Percentiles rank a stretch among this genome's conserved stretches.
Evolutionary conservation across 2,329 filamentous ascomycete genomes (phyloP).

Genomic region (Penicillium sp.): DNA sequence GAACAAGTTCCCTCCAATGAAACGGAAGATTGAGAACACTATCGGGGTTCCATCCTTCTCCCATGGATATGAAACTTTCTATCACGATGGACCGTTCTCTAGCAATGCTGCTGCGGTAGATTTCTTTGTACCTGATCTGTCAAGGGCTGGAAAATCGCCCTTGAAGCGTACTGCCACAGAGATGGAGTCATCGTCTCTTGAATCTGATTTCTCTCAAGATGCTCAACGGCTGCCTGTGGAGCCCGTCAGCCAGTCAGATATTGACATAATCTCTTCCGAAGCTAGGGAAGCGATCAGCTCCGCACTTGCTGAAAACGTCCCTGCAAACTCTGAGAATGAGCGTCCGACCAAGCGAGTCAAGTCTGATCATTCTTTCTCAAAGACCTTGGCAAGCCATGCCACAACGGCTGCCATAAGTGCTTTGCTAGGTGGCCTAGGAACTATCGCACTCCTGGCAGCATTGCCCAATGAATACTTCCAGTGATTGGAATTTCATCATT

Average conservation of each 20-base stretch:
- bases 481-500: conserved; percentile 15
- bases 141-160: neutral
- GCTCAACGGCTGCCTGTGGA: conserved; percentile 24
- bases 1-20: neutral
- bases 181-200: conserved; percentile 20
- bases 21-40: neutral
- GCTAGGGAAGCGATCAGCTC: conserved; percentile 11
- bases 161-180: conserved; percentile 36
- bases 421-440: conserved; percentile 43
- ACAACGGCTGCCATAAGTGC: conserved; percentile 42
- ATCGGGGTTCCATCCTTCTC: neutral
- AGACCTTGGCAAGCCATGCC: conserved; percentile 37
- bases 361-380: conserved; percentile 14
- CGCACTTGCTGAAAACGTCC: conserved; percentile 13
- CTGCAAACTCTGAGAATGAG: conserved; percentile 18
- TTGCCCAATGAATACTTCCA: conserved; percentile 46
- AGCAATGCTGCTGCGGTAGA: neutral
- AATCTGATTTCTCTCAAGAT: conserved; percentile 20
- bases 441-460: conserved; percentile 42
- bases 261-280: conserved; percentile 10
- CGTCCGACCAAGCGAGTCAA: conserved; percentile 32
- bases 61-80: conserved; percentile 1
- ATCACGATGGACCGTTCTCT: conserved; percentile 26
- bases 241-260: conserved; percentile 16
- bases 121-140: too few species aligned